A percentile compares a stretch with the other conserved stretches of the same genome.
Conservation (phyloP, 768 basidiomycete species). For the Mycena polygramma region DNA sequence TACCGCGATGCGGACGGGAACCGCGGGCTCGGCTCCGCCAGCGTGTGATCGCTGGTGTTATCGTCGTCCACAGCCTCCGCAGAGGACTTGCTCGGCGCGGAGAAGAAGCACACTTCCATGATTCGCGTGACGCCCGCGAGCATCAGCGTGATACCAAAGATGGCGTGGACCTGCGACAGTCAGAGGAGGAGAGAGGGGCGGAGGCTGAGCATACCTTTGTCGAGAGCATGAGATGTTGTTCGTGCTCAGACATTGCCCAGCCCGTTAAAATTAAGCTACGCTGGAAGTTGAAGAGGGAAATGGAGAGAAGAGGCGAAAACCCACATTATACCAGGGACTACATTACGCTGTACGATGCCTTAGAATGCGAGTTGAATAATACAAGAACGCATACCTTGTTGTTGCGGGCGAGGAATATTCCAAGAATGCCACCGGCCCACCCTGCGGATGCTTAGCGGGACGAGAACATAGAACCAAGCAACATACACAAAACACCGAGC, state of each 20-base stretch:
- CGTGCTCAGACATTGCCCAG: constrained; percentile 94
- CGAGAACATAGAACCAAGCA: constrained; percentile 10
- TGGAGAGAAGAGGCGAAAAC: constrained; percentile 2
- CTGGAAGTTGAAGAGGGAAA: neutral
- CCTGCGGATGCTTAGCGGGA: constrained; percentile 56
- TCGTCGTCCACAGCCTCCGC: constrained; percentile 62
- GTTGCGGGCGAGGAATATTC: constrained; percentile 84
- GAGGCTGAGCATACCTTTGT: constrained; percentile 67
- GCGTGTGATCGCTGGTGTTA: constrained; percentile 74
- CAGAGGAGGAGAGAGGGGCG: neutral
- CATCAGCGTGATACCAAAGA: constrained; percentile 91
- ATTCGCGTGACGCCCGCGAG: constrained; percentile 85
- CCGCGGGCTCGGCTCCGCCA: constrained; percentile 54
- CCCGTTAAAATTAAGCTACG: constrained; percentile 89
- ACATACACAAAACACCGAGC: constrained; percentile 78
- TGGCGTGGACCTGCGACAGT: constrained; percentile 75
- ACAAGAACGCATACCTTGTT: constrained; percentile 67
- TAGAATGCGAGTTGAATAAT: constrained; percentile 6
- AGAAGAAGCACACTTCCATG: constrained; percentile 87
- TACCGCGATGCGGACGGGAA: constrained; percentile 35
- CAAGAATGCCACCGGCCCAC: constrained; percentile 95
- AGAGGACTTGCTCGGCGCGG: constrained; percentile 45
- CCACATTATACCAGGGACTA: constrained; percentile 88
- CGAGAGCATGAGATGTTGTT: constrained; percentile 86
- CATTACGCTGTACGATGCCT: constrained; percentile 64